Conservation (phyloP, 306 rosid genomes). For the Comarum palustre region DNA sequence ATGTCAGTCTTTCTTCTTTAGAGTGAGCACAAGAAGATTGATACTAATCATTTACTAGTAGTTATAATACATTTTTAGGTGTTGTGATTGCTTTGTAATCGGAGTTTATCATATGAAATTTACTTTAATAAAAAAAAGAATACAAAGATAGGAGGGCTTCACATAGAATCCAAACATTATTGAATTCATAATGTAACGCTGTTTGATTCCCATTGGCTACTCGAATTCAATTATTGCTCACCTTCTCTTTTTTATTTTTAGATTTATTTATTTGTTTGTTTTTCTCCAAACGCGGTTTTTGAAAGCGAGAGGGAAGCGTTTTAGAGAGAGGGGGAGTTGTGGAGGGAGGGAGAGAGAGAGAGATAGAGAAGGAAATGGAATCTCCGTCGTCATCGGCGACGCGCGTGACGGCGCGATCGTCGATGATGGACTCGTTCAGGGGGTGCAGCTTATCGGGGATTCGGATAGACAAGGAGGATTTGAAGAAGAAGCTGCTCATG, state of each 20-base stretch:
- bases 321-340: background rate
- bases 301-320: background rate
- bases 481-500: constrained; percentile 62
- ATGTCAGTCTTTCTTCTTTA: too few species aligned
- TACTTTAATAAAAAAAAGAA: too few species aligned
- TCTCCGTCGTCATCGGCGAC: constrained; percentile 41
- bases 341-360: background rate
- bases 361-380: constrained; percentile 26
- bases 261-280: background rate
- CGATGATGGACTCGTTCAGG: constrained; percentile 60
- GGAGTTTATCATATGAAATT: too few species aligned
- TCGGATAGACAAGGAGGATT: constrained; percentile 71
- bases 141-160: background rate
- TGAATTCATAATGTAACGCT: background rate
- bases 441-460: constrained; percentile 67
- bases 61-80: too few species aligned
- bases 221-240: background rate
- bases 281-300: constrained; percentile 1
- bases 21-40: too few species aligned
- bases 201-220: background rate
- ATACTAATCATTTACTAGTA: too few species aligned
- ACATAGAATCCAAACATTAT: background rate
- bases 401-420: constrained; percentile 45
- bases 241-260: background rate
- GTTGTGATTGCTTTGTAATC: too few species aligned